A percentile compares a stretch with the other conserved stretches of the same genome.
Conservation (phyloP, 768 basidiomycete species). For the Neoboletus brunneissimus region DNA sequence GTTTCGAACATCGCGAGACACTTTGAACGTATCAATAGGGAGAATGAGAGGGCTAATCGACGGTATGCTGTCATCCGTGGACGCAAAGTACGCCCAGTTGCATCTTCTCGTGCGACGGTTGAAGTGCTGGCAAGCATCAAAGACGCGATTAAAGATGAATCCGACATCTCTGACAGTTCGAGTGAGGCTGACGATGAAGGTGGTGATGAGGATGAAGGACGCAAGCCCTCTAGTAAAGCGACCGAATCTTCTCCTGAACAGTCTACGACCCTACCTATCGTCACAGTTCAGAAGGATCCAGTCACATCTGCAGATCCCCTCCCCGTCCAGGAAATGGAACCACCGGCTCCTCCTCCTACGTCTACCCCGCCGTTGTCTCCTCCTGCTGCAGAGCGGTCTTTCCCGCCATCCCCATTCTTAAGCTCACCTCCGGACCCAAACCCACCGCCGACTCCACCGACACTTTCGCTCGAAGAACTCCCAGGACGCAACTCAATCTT, state of each 20-base stretch:
- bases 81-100: constrained; percentile 85
- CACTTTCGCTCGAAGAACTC: constrained; percentile 51
- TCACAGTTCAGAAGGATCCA: constrained; percentile 10
- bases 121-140: constrained; percentile 86
- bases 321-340: constrained; percentile 31
- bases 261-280: constrained; percentile 27
- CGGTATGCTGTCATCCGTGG: constrained; percentile 86
- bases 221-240: constrained; percentile 27
- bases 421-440: constrained; percentile 37
- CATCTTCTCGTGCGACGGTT: constrained; percentile 82
- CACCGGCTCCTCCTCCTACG: constrained; percentile 9
- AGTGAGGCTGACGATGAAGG: constrained; percentile 68
- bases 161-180: constrained; percentile 67
- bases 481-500: constrained; percentile 65
- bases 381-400: constrained; percentile 21
- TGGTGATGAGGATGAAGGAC: constrained; percentile 52
- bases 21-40: constrained; percentile 80
- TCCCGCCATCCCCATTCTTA: constrained; percentile 59
- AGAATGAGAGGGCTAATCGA: constrained; percentile 69
- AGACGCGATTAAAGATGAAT: constrained; percentile 88
- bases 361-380: constrained; percentile 29
- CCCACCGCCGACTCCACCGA: constrained; percentile 43
- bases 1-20: constrained; percentile 89
- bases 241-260: constrained; percentile 34
- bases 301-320: neutral